A percentile compares a stretch with the other conserved stretches of the same genome.
phyloP scores from a whole-genome alignment of 345 rosid species.

The Euphorbia pulcherrima region DNA sequence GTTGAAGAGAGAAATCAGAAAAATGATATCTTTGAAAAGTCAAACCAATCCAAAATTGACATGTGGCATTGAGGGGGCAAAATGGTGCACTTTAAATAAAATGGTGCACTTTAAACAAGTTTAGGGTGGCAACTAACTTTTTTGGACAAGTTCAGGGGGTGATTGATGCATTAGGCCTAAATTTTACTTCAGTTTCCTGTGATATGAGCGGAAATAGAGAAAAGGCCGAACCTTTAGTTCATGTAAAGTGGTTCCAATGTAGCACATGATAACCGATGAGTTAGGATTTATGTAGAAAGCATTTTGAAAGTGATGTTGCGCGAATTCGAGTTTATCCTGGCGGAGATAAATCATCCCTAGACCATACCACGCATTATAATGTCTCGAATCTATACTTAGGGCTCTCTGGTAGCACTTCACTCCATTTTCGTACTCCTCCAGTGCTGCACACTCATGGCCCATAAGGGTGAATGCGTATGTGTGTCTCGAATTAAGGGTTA shows the following conservation, averaged over 20 bases:
- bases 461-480: constrained; percentile 91
- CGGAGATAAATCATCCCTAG: constrained; percentile 92
- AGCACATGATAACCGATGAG: constrained; percentile 91
- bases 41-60: too few species aligned
- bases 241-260: constrained; percentile 81
- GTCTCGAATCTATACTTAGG: constrained; percentile 79
- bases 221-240: constrained; percentile 55
- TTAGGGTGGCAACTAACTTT: too few species aligned
- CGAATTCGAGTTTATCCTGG: constrained; percentile 85
- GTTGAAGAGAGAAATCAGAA: too few species aligned
- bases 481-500: constrained; percentile 73
- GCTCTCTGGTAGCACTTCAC: constrained; percentile 84
- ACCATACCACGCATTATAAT: constrained; percentile 94
- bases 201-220: constrained; percentile 7
- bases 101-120: too few species aligned
- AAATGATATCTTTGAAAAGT: too few species aligned
- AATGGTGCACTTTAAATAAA: too few species aligned
- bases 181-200: background rate
- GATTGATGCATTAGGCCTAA: too few species aligned
- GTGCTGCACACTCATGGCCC: constrained; percentile 89
- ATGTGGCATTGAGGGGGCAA: too few species aligned
- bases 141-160: too few species aligned
- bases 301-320: constrained; percentile 89
- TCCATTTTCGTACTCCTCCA: constrained; percentile 91
- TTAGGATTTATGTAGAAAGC: constrained; percentile 76